A percentile compares a stretch with the other conserved stretches of the same genome.
These are phyloP conservation scores for Aspergillus fructus DNA, from an alignment of 2,329 filamentous ascomycete genomes.

Conservation along the genomic window DNA sequence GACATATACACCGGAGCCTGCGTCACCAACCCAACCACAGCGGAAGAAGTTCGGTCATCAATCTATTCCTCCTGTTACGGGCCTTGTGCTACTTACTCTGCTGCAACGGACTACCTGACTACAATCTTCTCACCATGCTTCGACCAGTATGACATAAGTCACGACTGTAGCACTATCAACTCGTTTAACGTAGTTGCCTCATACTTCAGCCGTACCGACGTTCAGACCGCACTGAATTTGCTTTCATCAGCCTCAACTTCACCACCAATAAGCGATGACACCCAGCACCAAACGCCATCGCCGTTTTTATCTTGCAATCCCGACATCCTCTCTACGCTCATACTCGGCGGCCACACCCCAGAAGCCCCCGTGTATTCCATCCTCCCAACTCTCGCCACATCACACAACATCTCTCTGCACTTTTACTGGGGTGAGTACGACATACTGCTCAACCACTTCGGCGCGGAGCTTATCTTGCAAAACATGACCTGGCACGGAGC, in stretches of 20 bases:
- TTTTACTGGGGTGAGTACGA: slow-evolving; percentile 40
- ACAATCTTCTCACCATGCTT: slow-evolving; percentile 27
- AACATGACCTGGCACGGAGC: slow-evolving; percentile 43
- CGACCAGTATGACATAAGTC: slow-evolving; percentile 35
- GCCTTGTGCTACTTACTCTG: slow-evolving; percentile 37
- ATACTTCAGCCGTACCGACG: slow-evolving; percentile 36
- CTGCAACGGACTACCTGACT: slow-evolving; percentile 32
- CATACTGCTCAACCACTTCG: slow-evolving; percentile 40
- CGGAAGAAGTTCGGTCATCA: slow-evolving; percentile 25
- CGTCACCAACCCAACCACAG: slow-evolving; percentile 24
- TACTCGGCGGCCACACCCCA: slow-evolving; percentile 19
- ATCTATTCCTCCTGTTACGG: slow-evolving; percentile 36
- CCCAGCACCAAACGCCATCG: slow-evolving; percentile 9
- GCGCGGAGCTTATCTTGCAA: slow-evolving; percentile 36
- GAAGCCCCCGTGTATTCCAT: slow-evolving; percentile 33
- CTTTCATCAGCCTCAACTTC: slow-evolving; percentile 7
- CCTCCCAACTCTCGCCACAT: slow-evolving; percentile 32
- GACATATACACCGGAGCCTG: slow-evolving; percentile 21
- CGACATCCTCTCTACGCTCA: slow-evolving; percentile 28
- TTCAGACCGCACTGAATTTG: slow-evolving; percentile 34
- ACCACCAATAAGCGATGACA: neutral
- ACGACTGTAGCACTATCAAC: slow-evolving; percentile 30
- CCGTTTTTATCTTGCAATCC: slow-evolving; percentile 26
- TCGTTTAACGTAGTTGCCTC: slow-evolving; percentile 22
- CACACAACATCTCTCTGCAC: slow-evolving; percentile 34